Evolutionary conservation across 805 yeast species (phyloP).

Genomic region (Jamesozyma rosinii): DNA sequence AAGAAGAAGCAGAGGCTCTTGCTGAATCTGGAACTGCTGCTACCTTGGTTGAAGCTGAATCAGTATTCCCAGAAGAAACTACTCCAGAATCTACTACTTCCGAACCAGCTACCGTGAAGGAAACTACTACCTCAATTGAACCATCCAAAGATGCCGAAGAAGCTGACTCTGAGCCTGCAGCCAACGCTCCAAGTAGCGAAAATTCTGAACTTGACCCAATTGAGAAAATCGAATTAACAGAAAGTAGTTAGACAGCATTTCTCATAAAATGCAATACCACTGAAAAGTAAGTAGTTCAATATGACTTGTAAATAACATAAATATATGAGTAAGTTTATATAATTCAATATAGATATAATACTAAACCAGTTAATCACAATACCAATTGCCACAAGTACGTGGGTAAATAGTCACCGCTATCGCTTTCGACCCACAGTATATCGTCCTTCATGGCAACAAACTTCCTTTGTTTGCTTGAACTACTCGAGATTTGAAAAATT

Average conservation of each 20-base stretch:
- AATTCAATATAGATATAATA: neutral
- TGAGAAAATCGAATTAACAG: conserved; percentile 10
- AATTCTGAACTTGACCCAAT: conserved; percentile 1
- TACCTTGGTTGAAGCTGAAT: conserved; percentile 1
- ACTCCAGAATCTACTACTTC: neutral
- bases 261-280: neutral
- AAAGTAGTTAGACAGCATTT: conserved; percentile 3
- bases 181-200: neutral
- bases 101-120: neutral
- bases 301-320: neutral
- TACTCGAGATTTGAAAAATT: conserved; percentile 12
- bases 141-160: neutral
- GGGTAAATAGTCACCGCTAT: conserved; percentile 15
- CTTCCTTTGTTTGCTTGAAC: neutral
- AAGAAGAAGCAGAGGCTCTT: conserved; percentile 10
- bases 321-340: neutral
- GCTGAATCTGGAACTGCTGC: neutral
- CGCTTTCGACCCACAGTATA: conserved; percentile 44
- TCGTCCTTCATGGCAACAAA: conserved; percentile 49
- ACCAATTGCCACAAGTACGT: conserved; percentile 12
- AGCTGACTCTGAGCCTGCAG: neutral
- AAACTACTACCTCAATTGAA: neutral
- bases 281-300: neutral
- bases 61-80: neutral
- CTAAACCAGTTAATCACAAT: neutral